Conservation (phyloP, 2,329 filamentous ascomycete species). For the Alternaria sp. region DNA sequence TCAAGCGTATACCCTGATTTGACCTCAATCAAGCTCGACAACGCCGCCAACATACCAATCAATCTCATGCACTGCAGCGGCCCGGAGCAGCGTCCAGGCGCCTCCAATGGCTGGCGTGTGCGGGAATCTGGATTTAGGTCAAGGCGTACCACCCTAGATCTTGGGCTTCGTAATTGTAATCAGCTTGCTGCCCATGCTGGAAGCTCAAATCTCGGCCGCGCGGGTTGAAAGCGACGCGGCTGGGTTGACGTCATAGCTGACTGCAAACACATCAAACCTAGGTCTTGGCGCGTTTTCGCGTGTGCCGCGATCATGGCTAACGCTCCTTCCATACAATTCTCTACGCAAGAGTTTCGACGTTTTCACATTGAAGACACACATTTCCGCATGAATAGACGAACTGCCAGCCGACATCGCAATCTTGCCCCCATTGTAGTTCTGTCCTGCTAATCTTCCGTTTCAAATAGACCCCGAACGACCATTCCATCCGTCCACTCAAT, state of each 20-base stretch:
- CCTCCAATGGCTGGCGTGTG: neutral
- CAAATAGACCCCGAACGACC: neutral
- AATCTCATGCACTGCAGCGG: neutral
- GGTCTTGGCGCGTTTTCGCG: neutral
- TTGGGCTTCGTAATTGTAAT: neutral
- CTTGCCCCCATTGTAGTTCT: neutral
- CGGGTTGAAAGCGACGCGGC: neutral
- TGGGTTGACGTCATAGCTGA: constrained; percentile 9
- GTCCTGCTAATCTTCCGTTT: neutral
- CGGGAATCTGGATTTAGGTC: neutral
- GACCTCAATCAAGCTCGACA: neutral
- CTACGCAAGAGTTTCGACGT: neutral
- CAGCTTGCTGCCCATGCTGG: neutral
- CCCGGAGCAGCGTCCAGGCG: neutral
- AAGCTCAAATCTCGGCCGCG: neutral
- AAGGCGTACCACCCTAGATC: neutral
- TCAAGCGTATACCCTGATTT: constrained; percentile 5
- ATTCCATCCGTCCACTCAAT: neutral
- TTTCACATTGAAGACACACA: neutral
- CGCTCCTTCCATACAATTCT: neutral
- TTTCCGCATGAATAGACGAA: neutral
- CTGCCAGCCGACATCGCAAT: neutral
- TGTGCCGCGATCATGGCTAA: neutral
- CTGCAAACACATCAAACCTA: constrained; percentile 2
- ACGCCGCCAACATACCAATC: neutral